Evolutionary conservation across 352 stramenopile genomes (phyloP).

Genomic region (Stephanocyclus meneghinianus): DNA sequence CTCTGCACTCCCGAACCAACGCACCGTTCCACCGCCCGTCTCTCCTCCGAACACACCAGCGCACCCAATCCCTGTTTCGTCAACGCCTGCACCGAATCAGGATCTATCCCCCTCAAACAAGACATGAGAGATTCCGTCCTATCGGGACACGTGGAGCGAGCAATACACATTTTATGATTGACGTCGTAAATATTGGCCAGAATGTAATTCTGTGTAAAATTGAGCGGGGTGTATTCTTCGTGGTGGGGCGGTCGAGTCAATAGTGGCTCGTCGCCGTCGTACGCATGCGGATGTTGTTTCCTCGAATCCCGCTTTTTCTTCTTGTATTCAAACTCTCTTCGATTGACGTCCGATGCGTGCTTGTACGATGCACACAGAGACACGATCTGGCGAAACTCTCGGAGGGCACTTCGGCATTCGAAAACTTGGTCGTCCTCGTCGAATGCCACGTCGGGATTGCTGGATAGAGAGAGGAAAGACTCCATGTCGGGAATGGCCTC

Average conservation of each 20-base stretch:
- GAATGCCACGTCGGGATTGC: not conserved
- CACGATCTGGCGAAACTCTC: slow-evolving; percentile 29
- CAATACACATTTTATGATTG: slow-evolving; percentile 41
- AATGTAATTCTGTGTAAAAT: slow-evolving; percentile 23
- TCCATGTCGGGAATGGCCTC: slow-evolving; percentile 15
- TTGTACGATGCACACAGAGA: slow-evolving; percentile 39
- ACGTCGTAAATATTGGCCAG: slow-evolving; percentile 21
- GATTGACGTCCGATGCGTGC: slow-evolving; percentile 24
- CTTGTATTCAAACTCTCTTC: slow-evolving; percentile 40
- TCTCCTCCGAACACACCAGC: slow-evolving; percentile 43
- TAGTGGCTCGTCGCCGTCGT: not conserved
- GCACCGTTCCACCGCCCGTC: slow-evolving; percentile 55
- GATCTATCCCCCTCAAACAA: slow-evolving; percentile 35
- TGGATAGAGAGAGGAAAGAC: slow-evolving; percentile 22
- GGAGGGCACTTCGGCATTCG: slow-evolving; percentile 4
- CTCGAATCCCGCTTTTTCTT: not conserved
- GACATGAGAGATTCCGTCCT: slow-evolving; percentile 13
- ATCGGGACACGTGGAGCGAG: slow-evolving; percentile 29
- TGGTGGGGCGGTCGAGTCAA: slow-evolving; percentile 21
- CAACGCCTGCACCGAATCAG: slow-evolving; percentile 5
- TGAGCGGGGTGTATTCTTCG: slow-evolving; percentile 32
- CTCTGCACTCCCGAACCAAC: slow-evolving; percentile 47
- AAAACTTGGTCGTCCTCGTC: not conserved
- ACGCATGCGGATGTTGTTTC: not conserved
- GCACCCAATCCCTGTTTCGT: slow-evolving; percentile 25